phyloP scores from a whole-genome alignment of 1,139 yeast genomes.

The Candida pseudocylindracea region DNA sequence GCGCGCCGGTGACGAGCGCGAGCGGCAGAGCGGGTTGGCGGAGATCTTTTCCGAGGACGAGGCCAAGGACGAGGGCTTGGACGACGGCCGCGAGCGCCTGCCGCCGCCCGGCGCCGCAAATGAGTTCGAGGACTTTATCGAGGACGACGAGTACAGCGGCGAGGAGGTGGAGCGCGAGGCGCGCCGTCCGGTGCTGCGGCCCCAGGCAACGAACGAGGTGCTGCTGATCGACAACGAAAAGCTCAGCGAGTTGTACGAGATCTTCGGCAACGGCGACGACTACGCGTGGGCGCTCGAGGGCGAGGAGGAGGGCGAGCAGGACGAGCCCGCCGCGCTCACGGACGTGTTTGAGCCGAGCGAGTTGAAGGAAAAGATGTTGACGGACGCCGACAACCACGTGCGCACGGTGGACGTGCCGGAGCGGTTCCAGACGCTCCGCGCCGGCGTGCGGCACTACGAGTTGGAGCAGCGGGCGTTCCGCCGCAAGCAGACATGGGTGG shows the following conservation, averaged over 20 bases:
- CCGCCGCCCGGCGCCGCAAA: conserved; percentile 5
- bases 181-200: conserved; percentile 6
- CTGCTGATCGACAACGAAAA: conserved; percentile 81
- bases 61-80: conserved; percentile 16
- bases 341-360: conserved; percentile 94
- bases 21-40: conserved; percentile 19
- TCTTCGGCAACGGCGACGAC: conserved; percentile 93
- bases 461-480: conserved; percentile 46
- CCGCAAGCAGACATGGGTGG: conserved; percentile 63
- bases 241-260: conserved; percentile 80
- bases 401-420: conserved; percentile 85
- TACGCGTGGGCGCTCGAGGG: conserved; percentile 92
- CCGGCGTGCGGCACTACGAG: conserved; percentile 38
- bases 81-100: conserved; percentile 7
- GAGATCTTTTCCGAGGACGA: conserved; percentile 71
- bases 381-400: conserved; percentile 79
- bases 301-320: conserved; percentile 32
- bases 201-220: conserved; percentile 27
- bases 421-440: conserved; percentile 62
- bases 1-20: conserved; percentile 17
- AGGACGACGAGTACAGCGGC: conserved; percentile 88
- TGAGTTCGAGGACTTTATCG: conserved; percentile 92
- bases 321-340: conserved; percentile 41
- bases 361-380: conserved; percentile 70
- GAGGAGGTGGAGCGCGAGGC: conserved; percentile 33